Base-by-base conservation (phyloP, 495 filamentous ascomycete genomes). In the Penicillium bovifimosum region DNA sequence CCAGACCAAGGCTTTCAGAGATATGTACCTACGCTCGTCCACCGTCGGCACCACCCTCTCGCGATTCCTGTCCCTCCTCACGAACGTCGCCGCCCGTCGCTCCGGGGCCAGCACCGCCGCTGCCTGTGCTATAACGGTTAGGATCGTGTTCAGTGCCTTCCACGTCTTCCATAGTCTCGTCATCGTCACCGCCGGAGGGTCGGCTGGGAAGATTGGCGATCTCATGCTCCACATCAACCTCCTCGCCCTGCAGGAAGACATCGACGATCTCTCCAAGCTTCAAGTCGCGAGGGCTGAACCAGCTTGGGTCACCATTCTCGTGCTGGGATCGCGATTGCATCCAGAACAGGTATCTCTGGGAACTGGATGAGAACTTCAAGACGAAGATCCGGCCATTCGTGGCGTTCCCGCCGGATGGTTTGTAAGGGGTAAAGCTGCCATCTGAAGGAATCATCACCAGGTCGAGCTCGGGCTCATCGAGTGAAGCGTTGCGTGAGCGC, bases 1-100 rank as follows among this genome's bases (percentile, higher is more conserved):
- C 45, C 39, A 33, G 13, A 41, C 41, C 42, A 31, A 53, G 32
- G n/a, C n/a, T 35, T 36, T 56, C 56, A 64, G 71, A 72, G 73
- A 72, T 74, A 68, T 76, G 75, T 72, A 97, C 93, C 93, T 97
- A 98, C 93, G 92, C 91, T 95, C 91, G 81, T 72, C 88, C 95
- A 55, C 95, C 93, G 71, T 96, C 92, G 50, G 88, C 91, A 63
- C 95, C 95, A 47, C 91, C 93, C 62, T 95, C 90, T 68, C 93
- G 77, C 26, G 90, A 81, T 53, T 83, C 83, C 68, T 88, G 83
- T 50, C 95, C 95, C 64, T 97, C 93, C 62, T 93, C 85, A 63
- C 92, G 79, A 48, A 95, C 75, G 69, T 96, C 90, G 32, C 90
- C 91, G 9, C 91, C 92, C 1, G 91, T 93, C 40, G 90, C 88